Conservation (phyloP, 345 rosid genomes). For the Anacardium occidentale region DNA sequence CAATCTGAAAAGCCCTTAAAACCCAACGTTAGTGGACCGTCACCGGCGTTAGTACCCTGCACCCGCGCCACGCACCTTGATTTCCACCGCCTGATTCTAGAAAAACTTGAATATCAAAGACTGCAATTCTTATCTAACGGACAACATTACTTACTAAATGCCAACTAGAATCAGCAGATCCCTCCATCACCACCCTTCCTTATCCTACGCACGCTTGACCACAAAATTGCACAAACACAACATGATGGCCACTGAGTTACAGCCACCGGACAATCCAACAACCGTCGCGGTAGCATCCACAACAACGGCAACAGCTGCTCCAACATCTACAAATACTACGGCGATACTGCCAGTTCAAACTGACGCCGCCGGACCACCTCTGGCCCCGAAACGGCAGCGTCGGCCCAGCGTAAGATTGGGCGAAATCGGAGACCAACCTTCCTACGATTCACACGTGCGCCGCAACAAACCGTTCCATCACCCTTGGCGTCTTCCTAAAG, state of each 20-base stretch:
- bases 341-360: conserved; percentile 16
- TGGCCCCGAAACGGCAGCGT: conserved; percentile 54
- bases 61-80: not conserved
- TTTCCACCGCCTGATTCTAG: not conserved
- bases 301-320: not conserved
- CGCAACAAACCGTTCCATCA: conserved; percentile 38
- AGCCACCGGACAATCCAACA: conserved; percentile 34
- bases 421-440: conserved; percentile 61
- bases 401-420: conserved; percentile 77
- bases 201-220: conserved; percentile 22
- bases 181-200: conserved; percentile 5
- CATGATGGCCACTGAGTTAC: conserved; percentile 44
- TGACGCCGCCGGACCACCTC: conserved; percentile 35
- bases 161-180: not conserved
- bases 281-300: conserved; percentile 7
- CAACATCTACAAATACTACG: conserved; percentile 17
- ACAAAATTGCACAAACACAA: conserved; percentile 3
- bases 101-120: not conserved
- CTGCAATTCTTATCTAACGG: not conserved
- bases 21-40: too few species aligned
- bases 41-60: too few species aligned
- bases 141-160: not conserved
- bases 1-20: not conserved
- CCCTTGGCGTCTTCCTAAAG: conserved; percentile 39
- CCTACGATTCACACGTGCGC: conserved; percentile 43